These are phyloP conservation scores for Drosera spatulata DNA, from an alignment of 179 eudicot species.

Conservation along the genomic window DNA sequence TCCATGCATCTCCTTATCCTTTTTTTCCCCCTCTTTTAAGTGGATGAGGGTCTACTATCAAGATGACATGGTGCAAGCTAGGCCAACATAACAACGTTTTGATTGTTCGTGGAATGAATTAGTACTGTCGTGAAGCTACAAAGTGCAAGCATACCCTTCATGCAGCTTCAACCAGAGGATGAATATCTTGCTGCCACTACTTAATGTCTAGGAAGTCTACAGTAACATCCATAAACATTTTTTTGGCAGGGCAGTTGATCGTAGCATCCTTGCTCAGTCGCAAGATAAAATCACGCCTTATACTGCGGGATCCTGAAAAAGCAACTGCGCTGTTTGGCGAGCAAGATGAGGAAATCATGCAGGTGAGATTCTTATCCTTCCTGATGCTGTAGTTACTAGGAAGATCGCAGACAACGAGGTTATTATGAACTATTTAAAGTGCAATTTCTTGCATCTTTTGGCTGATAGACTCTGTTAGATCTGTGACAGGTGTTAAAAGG, in stretches of 20 bases:
- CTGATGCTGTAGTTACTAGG: neutral
- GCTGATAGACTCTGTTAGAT: constrained; percentile 18
- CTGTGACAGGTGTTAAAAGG: constrained; percentile 60
- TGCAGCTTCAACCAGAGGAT: too few relatives aligned
- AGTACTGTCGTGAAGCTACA: too few relatives aligned
- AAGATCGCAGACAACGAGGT: too few relatives aligned
- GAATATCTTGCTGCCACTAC: too few relatives aligned
- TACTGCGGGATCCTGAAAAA: constrained; percentile 82
- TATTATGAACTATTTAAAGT: neutral
- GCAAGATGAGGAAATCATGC: constrained; percentile 56
- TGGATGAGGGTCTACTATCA: too few relatives aligned
- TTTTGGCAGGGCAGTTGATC: constrained; percentile 61
- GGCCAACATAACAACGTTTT: too few relatives aligned
- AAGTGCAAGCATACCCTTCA: neutral
- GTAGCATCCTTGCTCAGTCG: constrained; percentile 84
- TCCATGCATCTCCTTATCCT: too few relatives aligned
- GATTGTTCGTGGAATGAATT: too few relatives aligned
- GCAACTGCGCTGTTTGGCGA: constrained; percentile 73
- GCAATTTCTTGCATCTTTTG: neutral
- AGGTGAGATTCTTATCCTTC: constrained; percentile 29
- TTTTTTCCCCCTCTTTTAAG: too few relatives aligned
- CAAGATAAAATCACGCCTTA: constrained; percentile 57
- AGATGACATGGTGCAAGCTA: too few relatives aligned
- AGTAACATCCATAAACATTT: neutral
- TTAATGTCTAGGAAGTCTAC: neutral